These are phyloP conservation scores for Boletus vermiculosoides DNA, from an alignment of 768 basidiomycete genomes.

Conservation along the genomic window DNA sequence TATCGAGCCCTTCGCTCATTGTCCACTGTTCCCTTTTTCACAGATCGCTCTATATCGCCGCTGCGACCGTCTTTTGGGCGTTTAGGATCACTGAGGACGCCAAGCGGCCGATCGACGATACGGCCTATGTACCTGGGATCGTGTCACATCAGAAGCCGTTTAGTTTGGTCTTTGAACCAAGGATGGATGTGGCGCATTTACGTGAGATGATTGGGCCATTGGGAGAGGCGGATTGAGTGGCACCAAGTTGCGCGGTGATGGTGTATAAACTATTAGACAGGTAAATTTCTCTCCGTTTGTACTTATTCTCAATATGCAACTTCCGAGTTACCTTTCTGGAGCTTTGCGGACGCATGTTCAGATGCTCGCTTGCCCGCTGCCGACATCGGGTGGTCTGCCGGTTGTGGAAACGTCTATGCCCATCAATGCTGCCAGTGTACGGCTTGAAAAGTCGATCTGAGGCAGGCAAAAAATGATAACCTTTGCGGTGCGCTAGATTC, in stretches of 20 bases:
- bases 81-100: constrained; percentile 53
- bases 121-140: constrained; percentile 60
- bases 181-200: constrained; percentile 26
- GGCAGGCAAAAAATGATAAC: too few species aligned
- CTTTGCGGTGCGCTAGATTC: too few species aligned
- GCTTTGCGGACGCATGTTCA: too few species aligned
- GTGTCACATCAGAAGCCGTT: constrained; percentile 66
- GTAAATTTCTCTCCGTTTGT: too few species aligned
- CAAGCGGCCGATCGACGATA: constrained; percentile 53
- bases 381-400: too few species aligned
- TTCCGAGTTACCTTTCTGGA: too few species aligned
- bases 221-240: not conserved
- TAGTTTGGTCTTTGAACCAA: constrained; percentile 51
- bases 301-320: too few species aligned
- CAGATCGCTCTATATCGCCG: constrained; percentile 63
- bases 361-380: too few species aligned
- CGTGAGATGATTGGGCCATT: constrained; percentile 9
- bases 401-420: too few species aligned
- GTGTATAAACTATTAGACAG: too few species aligned
- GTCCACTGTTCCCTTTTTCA: not conserved
- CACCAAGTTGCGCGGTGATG: not conserved
- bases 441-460: too few species aligned
- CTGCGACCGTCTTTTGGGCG: constrained; percentile 62
- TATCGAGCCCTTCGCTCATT: not conserved
- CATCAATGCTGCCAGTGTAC: too few species aligned